Base-by-base conservation (phyloP, 306 rosid species). In the Dryas alaskensis region DNA sequence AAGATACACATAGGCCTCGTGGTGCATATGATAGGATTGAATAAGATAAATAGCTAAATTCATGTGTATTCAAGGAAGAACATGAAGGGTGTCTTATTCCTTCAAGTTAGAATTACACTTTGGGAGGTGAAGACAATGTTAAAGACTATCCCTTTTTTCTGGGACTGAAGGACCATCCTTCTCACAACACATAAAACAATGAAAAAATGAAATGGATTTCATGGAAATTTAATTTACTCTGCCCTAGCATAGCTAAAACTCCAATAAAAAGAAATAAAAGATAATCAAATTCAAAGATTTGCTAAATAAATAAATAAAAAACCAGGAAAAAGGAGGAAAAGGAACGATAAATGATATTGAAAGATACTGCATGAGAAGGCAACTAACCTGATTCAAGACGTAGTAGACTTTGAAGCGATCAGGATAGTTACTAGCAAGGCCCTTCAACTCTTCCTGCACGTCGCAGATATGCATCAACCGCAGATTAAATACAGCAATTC, bases 361-460 rank as follows among this genome's bases (percentile, higher is more conserved):
- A 70, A 60, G 46, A 61, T 68, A 80, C 51, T 7, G 81, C 70
- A 50, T 10, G 77, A 57, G 53, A 57, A 72, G 51, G 73, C 40
- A 67, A 76, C 81, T 55, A 46, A 91, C 99, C 97, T 95, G 92
- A 81, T 95, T 95, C 67, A 95, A 73, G 72, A 95, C 98, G 45
- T 84, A 90, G 84, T 79, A 90, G 73, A 90, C 31, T 64, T 86
- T 86, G 81, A 95, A 95, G 69, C 82, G 88, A 70, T 84, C 93
- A 1, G 96, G 87, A 75, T 90, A 86, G 64, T 86, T 88, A 68
- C 82, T 7, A 39, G 96, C 82, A 67, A 95, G 96, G 60, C 86
- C 81, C 27, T 92, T 93, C 81, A 95, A 81, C 82, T 90, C 99
- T 63, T 92, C 96, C 98, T 95, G 94, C 84, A 83, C 42, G 68